Percentiles rank a stretch among this genome's conserved stretches.
These are phyloP conservation scores for Cladosporium sphaerospermum DNA, from an alignment of 2,329 filamentous ascomycete genomes.

Conservation along the genomic window DNA sequence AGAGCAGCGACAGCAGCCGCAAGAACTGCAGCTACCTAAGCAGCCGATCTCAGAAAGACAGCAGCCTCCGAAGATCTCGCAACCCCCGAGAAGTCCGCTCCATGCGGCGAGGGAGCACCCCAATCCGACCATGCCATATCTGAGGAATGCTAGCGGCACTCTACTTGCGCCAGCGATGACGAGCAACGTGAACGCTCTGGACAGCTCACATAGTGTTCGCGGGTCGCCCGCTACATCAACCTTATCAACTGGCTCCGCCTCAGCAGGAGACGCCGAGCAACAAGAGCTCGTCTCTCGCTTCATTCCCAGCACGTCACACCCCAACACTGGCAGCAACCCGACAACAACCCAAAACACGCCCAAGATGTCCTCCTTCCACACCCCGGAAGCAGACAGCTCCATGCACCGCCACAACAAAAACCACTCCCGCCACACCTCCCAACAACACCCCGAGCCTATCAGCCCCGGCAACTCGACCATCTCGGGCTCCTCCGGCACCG, in stretches of 20 bases:
- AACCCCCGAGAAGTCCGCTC: slow-evolving; percentile 15
- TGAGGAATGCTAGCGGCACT: slow-evolving; percentile 21
- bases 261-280: slow-evolving; percentile 16
- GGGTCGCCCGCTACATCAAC: slow-evolving; percentile 26
- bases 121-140: slow-evolving; percentile 23
- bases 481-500: slow-evolving; percentile 23
- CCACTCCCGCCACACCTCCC: not conserved
- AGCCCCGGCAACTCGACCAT: slow-evolving; percentile 26
- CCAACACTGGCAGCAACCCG: slow-evolving; percentile 23
- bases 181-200: slow-evolving; percentile 27
- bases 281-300: slow-evolving; percentile 30
- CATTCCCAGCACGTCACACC: slow-evolving; percentile 26
- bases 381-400: slow-evolving; percentile 22
- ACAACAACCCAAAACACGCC: slow-evolving; percentile 27
- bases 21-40: slow-evolving; percentile 4
- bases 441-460: slow-evolving; percentile 17
- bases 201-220: slow-evolving; percentile 23
- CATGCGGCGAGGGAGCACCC: slow-evolving; percentile 20
- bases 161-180: slow-evolving; percentile 26
- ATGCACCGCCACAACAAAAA: slow-evolving; percentile 6
- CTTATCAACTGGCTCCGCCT: slow-evolving; percentile 21
- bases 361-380: slow-evolving; percentile 24
- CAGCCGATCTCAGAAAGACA: not conserved
- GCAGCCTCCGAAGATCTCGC: slow-evolving; percentile 1
- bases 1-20: slow-evolving; percentile 8